Base-by-base conservation (phyloP, 2,329 filamentous ascomycete species). In the Aspergillus jensenii region DNA sequence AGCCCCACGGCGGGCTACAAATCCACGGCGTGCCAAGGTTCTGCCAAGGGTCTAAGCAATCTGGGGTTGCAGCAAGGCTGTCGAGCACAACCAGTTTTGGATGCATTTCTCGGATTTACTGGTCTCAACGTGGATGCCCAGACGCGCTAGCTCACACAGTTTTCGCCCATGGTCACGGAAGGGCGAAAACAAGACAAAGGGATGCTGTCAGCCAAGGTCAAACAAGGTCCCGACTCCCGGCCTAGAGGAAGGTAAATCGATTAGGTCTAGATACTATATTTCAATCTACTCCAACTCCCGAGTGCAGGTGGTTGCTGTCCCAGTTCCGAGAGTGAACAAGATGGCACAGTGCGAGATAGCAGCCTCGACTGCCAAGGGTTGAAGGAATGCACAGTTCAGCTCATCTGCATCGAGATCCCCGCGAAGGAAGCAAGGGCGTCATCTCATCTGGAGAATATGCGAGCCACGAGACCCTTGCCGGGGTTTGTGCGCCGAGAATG, bases 31-130 rank as follows among this genome's bases (percentile, higher is more conserved):
- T 50, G 61, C 66, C 65, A 67, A 67, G 64, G 56, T 57, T n/a
- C 17, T 46, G 66, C 65, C 65, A 68, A 67, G 66, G 52, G 31
- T 51, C 59, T 62, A 44, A 59, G 55, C 59, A 45, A 53, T 56
- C 52, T 53, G 50, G 64, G 48, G 58, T 49, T 56, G 58, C 49
- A 56, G 47, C 55, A 21, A 11, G 39, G 21, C 3, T 25, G 43
- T 15, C 37, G 37, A 52, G 44, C 49, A 46, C 43, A 46, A 33
- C 49, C 35, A 4, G 33, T n/a, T 48, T 9, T 31, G 47, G 55
- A 21, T 35, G 43, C 6, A 17, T 52, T 25, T 12, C 21, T 25
- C 23, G 41, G 33, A 23, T 41, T 46, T 21, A 43, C 47, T 41
- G 25, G 23, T 25, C 6, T 48, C 49, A 40, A 46, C 43, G 39